Conservation (phyloP, 116 monocot species). For the Zostera marina region DNA sequence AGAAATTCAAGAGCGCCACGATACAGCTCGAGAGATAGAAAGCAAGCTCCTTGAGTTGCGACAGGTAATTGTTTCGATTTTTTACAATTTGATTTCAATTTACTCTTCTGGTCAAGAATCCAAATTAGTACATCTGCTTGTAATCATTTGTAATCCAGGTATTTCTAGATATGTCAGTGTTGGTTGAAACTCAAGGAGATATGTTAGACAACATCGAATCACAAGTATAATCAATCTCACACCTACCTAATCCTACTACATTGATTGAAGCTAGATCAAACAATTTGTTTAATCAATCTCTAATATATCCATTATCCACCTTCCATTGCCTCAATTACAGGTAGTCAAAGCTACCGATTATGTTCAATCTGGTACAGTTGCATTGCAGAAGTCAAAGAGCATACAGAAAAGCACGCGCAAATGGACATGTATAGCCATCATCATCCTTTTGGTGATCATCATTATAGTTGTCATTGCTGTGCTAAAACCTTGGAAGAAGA, state of each 20-base stretch:
- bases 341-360: slow-evolving; percentile 44
- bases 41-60: slow-evolving; percentile 90
- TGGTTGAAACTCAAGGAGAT: slow-evolving; percentile 65
- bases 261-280: not conserved
- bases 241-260: not conserved
- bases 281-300: not conserved
- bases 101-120: not conserved
- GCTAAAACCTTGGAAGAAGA: slow-evolving; percentile 31
- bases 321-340: slow-evolving; percentile 9
- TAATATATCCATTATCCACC: too few species aligned
- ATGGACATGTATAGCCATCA: slow-evolving; percentile 52
- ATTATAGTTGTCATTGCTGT: slow-evolving; percentile 26
- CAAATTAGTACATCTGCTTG: not conserved
- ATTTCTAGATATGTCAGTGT: slow-evolving; percentile 55
- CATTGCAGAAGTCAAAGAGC: slow-evolving; percentile 38
- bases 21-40: slow-evolving; percentile 75
- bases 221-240: slow-evolving; percentile 20
- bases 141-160: slow-evolving; percentile 16
- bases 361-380: slow-evolving; percentile 32
- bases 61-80: slow-evolving; percentile 38
- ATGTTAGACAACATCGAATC: slow-evolving; percentile 58
- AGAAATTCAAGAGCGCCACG: slow-evolving; percentile 72
- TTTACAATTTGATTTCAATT: not conserved
- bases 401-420: slow-evolving; percentile 46
- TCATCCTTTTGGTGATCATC: slow-evolving; percentile 39